Evolutionary conservation across 2,329 filamentous ascomycete genomes (phyloP).

Genomic region (Xylariaceae sp.): DNA sequence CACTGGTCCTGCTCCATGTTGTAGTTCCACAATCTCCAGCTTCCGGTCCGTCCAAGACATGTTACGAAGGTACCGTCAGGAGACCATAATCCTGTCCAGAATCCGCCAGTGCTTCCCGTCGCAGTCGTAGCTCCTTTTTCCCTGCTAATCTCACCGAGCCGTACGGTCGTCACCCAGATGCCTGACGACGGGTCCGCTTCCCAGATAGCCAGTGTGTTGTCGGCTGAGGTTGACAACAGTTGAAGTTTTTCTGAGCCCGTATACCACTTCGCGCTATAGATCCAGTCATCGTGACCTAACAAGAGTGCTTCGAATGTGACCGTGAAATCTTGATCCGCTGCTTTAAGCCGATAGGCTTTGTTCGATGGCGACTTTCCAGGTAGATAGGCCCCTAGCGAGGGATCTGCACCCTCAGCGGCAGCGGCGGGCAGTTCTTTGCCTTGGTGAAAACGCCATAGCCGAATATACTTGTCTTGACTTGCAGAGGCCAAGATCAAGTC

Average conservation of each 20-base stretch:
- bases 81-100: conserved; percentile 94
- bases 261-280: conserved; percentile 82
- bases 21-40: conserved; percentile 83
- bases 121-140: conserved; percentile 96
- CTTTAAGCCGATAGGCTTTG: conserved; percentile 75
- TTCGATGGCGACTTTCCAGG: conserved; percentile 76
- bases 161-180: conserved; percentile 82
- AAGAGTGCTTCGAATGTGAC: conserved; percentile 91
- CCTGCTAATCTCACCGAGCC: conserved; percentile 88
- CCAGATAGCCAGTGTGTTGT: conserved; percentile 94
- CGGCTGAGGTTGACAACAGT: conserved; percentile 85
- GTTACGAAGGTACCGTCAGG: conserved; percentile 70
- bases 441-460: conserved; percentile 81
- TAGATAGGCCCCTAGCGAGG: conserved; percentile 52
- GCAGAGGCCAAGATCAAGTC: conserved; percentile 86
- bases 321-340: conserved; percentile 60
- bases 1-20: conserved; percentile 60
- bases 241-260: conserved; percentile 53
- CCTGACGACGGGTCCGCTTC: conserved; percentile 78
- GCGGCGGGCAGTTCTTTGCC: conserved; percentile 62
- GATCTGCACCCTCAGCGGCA: conserved; percentile 49
- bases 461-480: conserved; percentile 96
- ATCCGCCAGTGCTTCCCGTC: conserved; percentile 91
- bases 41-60: conserved; percentile 84
- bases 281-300: conserved; percentile 96